A percentile compares a stretch with the other conserved stretches of the same genome.
Conservation (phyloP, 31 red algal species). For the Pterothamnion heteromorphum region DNA sequence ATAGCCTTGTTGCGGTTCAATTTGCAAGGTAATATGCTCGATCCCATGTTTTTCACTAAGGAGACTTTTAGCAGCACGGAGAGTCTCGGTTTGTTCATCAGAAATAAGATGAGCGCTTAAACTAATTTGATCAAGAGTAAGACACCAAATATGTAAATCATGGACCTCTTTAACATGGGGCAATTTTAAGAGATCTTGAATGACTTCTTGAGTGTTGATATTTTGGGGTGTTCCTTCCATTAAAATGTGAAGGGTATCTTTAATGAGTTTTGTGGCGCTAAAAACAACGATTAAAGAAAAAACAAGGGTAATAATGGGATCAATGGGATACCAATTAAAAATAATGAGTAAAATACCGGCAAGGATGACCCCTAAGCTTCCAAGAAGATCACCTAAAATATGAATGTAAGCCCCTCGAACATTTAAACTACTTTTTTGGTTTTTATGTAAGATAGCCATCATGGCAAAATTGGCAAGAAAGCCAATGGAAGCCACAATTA, state of each 20-base stretch:
- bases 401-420: conserved; percentile 85
- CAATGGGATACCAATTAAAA: conserved; percentile 64
- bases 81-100: no score
- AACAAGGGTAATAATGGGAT: conserved; percentile 82
- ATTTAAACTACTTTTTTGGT: not conserved
- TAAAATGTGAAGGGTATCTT: conserved; percentile 71
- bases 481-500: conserved; percentile 69
- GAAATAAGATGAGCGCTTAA: conserved; percentile 63
- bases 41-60: no score
- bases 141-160: conserved; percentile 87
- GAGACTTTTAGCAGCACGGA: no score
- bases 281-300: conserved; percentile 76
- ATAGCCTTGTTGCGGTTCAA: no score
- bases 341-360: conserved; percentile 70
- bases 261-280: conserved; percentile 65
- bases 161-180: conserved; percentile 66
- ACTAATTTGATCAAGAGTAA: conserved; percentile 60
- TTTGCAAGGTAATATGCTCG: no score
- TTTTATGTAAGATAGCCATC: not conserved
- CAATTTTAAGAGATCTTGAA: conserved; percentile 56
- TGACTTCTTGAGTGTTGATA: conserved; percentile 61
- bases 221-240: conserved; percentile 90
- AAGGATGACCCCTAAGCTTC: conserved; percentile 79
- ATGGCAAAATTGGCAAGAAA: conserved; percentile 75
- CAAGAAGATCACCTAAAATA: conserved; percentile 84